phyloP scores from a whole-genome alignment of 2,329 filamentous ascomycete species.

The Neonectria neomacrospora region DNA sequence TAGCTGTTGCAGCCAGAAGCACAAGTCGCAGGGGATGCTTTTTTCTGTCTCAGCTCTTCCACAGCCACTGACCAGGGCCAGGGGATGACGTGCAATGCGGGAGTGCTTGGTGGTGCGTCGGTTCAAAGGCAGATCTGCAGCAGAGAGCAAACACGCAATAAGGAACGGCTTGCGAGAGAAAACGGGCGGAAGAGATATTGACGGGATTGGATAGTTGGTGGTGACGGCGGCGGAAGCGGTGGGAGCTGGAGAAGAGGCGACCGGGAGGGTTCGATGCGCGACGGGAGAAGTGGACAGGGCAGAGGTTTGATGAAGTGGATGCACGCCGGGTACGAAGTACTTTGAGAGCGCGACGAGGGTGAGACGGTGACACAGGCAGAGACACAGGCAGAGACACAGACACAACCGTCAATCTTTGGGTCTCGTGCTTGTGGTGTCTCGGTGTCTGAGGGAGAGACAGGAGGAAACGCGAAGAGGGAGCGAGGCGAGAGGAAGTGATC shows the following conservation, averaged over 20 bases:
- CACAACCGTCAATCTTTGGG: conserved; percentile 8
- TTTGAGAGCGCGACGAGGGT: conserved; percentile 4
- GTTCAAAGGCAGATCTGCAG: conserved; percentile 7
- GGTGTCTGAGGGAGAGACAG: conserved; percentile 4
- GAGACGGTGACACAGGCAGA: not conserved
- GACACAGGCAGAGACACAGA: not conserved
- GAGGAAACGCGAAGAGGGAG: conserved; percentile 6
- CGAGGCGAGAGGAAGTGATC: conserved; percentile 8
- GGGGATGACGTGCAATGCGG: conserved; percentile 9
- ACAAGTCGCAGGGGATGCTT: not conserved
- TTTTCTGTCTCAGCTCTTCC: conserved; percentile 20
- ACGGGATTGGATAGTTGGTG: not conserved
- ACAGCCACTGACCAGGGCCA: conserved; percentile 21
- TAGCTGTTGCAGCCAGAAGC: conserved; percentile 9
- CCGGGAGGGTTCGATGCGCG: conserved; percentile 2
- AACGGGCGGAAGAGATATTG: conserved; percentile 1
- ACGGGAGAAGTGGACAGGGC: conserved; percentile 1
- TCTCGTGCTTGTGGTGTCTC: not conserved
- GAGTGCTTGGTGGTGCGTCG: conserved; percentile 3
- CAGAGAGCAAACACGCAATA: conserved; percentile 1
- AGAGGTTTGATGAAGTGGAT: not conserved
- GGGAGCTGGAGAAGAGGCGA: not conserved
- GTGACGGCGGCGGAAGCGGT: not conserved
- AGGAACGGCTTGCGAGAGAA: not conserved
- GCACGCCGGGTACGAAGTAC: not conserved